Evolutionary conservation across 495 filamentous ascomycete species (phyloP), one percentile per base, ranked within the genome.

Genomic region (Penicillium ucsense): DNA sequence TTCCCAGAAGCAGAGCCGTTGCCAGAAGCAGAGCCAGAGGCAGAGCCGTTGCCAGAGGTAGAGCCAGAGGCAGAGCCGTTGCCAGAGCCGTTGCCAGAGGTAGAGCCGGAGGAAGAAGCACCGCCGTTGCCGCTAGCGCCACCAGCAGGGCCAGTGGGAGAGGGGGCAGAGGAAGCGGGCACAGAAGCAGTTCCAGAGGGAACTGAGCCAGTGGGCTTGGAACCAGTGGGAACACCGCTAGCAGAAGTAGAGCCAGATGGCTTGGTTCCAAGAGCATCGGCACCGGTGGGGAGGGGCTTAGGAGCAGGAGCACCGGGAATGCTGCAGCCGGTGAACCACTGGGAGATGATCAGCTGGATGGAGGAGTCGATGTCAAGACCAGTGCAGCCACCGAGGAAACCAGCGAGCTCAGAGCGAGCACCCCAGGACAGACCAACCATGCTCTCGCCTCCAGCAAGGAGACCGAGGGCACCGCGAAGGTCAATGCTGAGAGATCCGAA

Each of bases 271-370:
- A 40, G 48, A 5, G 55, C 48, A 31, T 50, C 43, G 8, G 43
- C 31, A 39, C 20, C 30, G 11, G 7, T 27, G 46, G 37, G 35
- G 20, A 40, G 41, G 27, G 49, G 41, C 28, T 59, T 46, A 27
- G 55, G 48, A 42, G 49, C 41, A 36, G 44, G 51, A 31, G 57
- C 47, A 43, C 65, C 59, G 12, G 61, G 51, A 39, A 62, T 53
- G 54, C 55, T 59, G 59, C 63, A 64, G 48, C 70, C 70, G 40
- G 60, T 67, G 53, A 70, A 57, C 69, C 67, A 72, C 49, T 64
- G 52, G 37, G 64, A 59, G 41, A 73, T 61, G 52, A 72, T 70
- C 29, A 65, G 59, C 43, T 70, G 59, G 39, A 73, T 56, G 53
- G 43, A 56, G 20, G 59, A 35, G 37, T 56, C 55, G 38, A 62